A percentile compares a stretch with the other conserved stretches of the same genome.
Evolutionary conservation across 495 filamentous ascomycete species (phyloP).

Genomic region (Tuber melanosporum): DNA sequence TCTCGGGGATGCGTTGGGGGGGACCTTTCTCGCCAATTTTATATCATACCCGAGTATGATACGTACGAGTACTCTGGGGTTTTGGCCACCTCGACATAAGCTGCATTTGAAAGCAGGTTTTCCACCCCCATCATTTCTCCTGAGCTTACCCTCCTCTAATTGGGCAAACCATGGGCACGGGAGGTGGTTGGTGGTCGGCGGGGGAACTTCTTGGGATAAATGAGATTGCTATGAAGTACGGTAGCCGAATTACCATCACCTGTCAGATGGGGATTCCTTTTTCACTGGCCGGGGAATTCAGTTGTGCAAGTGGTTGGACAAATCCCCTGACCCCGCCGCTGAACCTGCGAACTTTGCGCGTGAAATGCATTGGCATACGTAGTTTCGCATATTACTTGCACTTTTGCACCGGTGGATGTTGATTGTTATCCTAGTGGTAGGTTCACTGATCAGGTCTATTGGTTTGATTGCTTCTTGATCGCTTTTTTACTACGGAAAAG

Average conservation of each 20-base stretch:
- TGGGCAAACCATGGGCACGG: neutral
- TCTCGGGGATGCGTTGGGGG: neutral
- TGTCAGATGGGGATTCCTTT: neutral
- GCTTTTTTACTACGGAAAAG: neutral
- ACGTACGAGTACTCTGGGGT: too few relatives aligned
- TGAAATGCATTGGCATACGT: neutral
- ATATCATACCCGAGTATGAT: neutral
- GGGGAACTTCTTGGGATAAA: neutral
- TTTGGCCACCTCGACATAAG: neutral
- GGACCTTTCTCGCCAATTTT: neutral
- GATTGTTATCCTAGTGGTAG: neutral
- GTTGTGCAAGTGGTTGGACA: neutral
- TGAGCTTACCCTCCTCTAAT: neutral
- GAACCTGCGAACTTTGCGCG: neutral
- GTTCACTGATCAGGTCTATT: neutral
- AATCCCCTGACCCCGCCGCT: neutral
- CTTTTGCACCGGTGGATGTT: neutral
- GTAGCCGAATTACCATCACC: neutral
- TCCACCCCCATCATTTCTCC: neutral
- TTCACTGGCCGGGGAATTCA: neutral
- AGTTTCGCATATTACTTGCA: neutral
- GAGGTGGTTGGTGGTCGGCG: neutral
- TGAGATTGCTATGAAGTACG: neutral
- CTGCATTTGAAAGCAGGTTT: conserved; percentile 1
- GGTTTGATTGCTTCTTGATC: neutral